Evolutionary conservation across 2,329 filamentous ascomycete species (phyloP).

Genomic region (Pseudomassariella vexata): DNA sequence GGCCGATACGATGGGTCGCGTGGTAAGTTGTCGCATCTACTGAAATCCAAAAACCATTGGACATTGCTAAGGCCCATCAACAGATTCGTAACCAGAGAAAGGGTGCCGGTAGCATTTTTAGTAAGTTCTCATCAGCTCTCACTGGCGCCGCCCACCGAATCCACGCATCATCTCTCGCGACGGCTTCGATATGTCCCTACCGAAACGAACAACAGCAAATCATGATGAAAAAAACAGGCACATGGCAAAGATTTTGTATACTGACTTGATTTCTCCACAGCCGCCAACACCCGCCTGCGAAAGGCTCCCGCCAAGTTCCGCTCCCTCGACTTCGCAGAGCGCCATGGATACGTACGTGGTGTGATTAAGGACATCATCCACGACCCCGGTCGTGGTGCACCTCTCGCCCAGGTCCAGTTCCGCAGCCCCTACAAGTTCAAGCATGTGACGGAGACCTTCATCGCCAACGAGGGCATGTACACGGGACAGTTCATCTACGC

Average conservation of each 20-base stretch:
- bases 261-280: constrained; percentile 41
- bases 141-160: constrained; percentile 2
- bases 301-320: constrained; percentile 95
- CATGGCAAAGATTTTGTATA: constrained; percentile 9
- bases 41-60: not conserved
- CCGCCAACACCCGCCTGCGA: constrained; percentile 83
- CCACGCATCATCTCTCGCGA: too few relatives aligned
- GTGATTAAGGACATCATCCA: constrained; percentile 99
- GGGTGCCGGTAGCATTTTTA: constrained; percentile 28
- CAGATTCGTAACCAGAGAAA: constrained; percentile 57
- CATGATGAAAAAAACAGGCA: too few relatives aligned
- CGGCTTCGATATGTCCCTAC: too few relatives aligned
- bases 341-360: constrained; percentile 96
- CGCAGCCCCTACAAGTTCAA: constrained; percentile 98
- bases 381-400: constrained; percentile 96
- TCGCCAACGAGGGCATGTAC: constrained; percentile 99
- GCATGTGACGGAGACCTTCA: constrained; percentile 97
- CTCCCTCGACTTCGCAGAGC: constrained; percentile 92
- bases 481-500: constrained; percentile 99
- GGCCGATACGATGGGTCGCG: constrained; percentile 29
- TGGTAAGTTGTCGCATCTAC: constrained; percentile 21
- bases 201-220: too few relatives aligned
- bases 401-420: constrained; percentile 94
- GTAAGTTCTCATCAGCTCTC: constrained; percentile 15
- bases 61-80: constrained; percentile 11